Percentiles rank a stretch among this genome's conserved stretches.
Evolutionary conservation across 1,284 basidiomycete genomes (phyloP).

Genomic region (Ustilago sp.): DNA sequence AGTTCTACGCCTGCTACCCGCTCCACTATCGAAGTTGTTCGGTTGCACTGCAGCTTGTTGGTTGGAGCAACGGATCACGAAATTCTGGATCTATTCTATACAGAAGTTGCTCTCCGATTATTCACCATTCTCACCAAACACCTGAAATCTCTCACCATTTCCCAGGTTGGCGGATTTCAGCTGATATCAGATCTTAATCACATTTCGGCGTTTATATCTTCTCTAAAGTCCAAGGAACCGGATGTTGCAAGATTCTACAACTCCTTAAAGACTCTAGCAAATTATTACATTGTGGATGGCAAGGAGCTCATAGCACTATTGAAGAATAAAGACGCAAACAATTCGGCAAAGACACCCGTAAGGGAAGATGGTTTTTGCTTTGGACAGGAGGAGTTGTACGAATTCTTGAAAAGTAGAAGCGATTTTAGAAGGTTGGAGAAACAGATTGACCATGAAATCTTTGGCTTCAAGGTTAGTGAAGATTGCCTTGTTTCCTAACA

Average conservation of each 20-base stretch:
- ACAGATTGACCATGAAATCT: constrained; percentile 67
- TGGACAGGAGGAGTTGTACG: constrained; percentile 78
- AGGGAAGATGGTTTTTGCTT: constrained; percentile 34
- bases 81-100: constrained; percentile 95
- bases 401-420: constrained; percentile 39
- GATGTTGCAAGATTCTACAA: constrained; percentile 88
- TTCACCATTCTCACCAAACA: constrained; percentile 93
- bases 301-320: constrained; percentile 79
- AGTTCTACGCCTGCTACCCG: constrained; percentile 86
- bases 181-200: constrained; percentile 95
- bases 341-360: constrained; percentile 5
- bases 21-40: constrained; percentile 85
- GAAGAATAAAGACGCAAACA: constrained; percentile 17
- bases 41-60: constrained; percentile 88
- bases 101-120: constrained; percentile 92
- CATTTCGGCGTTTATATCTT: constrained; percentile 85
- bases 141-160: constrained; percentile 95
- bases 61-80: constrained; percentile 94
- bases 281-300: constrained; percentile 79
- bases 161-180: constrained; percentile 90
- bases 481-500: constrained; percentile 55
- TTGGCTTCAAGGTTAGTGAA: constrained; percentile 66
- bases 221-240: constrained; percentile 67
- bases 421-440: constrained; percentile 66
- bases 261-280: constrained; percentile 93